Evolutionary conservation across 192 early-diverging fungal genomes (phyloP), one percentile per base, ranked within the genome.

Genomic region (Phycomyces blakesleeanus): DNA sequence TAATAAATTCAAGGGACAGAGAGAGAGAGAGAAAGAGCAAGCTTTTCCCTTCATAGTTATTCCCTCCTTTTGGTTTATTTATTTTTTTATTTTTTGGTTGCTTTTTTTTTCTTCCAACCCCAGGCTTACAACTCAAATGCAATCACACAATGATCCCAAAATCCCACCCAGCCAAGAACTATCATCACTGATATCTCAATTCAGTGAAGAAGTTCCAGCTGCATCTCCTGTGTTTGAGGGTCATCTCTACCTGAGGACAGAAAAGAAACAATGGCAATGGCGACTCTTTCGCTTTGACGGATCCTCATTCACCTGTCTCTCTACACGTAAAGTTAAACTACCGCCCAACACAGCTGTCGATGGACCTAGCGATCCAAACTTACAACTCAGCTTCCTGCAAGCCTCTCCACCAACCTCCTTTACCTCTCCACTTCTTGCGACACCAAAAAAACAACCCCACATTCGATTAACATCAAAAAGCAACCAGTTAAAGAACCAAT

Each of bases 241-340:
- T 50, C 73, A 66, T 40, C 51, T 75, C 7, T 75, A 57, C 24
- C 37, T 69, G 9, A 57, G 67, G 10, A 60, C 55, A 21, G 68
- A 75, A 3, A 75, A 69, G 37, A 66, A 65, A 27, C 49, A 63
- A 21, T 75, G 73, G 73, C 63, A 66, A n/a, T 66, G 68, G 59
- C 44, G 73, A 16, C 41, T 75, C 42, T 75, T 75, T 61, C 63
- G 73, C 54, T 75, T 75, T 56, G 73, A 75, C 21, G 73, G 73
- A 10, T 60, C 68, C 0, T 38, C 60, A 14, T 69, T 75, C 7
- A 75, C 67, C 16, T 75, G 73, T 49, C 49, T 75, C 22, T 69
- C 67, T 3, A 62, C 61, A 2, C 63, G 55, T 5, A 69, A 70
- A 58, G 41, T 75, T 12, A 69, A 66, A 57, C 41, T 73, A 1